Percentiles rank a stretch among this genome's conserved stretches.
Conservation (phyloP, 306 rosid genomes). For the Cucurbita pepo region DNA sequence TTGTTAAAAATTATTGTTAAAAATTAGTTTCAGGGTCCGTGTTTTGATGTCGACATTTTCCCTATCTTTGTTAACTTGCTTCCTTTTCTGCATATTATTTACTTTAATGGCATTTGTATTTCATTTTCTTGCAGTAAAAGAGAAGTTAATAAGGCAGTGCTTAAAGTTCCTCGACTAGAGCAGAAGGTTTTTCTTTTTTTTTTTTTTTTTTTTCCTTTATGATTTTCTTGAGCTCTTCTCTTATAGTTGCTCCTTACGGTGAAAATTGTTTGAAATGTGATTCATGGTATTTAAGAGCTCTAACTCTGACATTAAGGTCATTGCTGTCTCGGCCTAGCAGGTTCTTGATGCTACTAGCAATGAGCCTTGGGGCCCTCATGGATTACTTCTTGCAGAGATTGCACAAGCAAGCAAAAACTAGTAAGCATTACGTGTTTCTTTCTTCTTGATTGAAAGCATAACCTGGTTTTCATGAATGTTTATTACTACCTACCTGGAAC, state of each 20-base stretch:
- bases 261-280: not conserved
- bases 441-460: not conserved
- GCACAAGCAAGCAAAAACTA: conserved; percentile 82
- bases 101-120: not conserved
- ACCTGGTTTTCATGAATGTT: not conserved
- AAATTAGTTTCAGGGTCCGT: not conserved
- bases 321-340: conserved; percentile 19
- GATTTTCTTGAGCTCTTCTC: not conserved
- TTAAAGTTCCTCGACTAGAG: conserved; percentile 96
- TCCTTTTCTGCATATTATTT: not conserved
- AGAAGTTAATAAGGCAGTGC: conserved; percentile 88
- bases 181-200: conserved; percentile 51
- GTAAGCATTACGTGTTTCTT: conserved; percentile 27
- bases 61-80: not conserved
- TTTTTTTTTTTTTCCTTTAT: not conserved
- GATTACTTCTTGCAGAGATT: conserved; percentile 86
- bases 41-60: not conserved
- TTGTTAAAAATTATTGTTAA: not conserved
- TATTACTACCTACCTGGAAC: conserved; percentile 6
- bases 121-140: conserved; percentile 57
- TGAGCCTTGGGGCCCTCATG: conserved; percentile 99
- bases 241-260: not conserved
- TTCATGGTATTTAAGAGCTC: not conserved
- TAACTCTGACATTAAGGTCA: not conserved
- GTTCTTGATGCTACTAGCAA: conserved; percentile 99